Evolutionary conservation across 129 eudicot species (phyloP).

Genomic region (carrot (Daucus carota)): DNA sequence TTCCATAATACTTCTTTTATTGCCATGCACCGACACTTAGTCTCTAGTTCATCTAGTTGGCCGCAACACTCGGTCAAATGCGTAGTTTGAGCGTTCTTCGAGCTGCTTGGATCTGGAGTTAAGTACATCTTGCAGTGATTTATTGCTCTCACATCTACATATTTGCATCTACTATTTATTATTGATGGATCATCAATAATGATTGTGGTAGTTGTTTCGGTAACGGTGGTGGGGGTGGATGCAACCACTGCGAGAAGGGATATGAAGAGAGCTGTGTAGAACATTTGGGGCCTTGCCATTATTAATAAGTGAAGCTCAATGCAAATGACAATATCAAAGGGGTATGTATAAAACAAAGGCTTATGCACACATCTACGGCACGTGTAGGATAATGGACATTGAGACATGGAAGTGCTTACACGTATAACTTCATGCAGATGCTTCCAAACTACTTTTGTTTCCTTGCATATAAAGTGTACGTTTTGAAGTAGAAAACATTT

Average conservation of each 20-base stretch:
- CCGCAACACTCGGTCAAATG: background rate
- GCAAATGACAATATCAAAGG: background rate
- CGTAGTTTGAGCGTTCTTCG: background rate
- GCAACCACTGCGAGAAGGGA: background rate
- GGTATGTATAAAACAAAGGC: background rate
- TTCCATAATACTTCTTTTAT: conserved; percentile 1
- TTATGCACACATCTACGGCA: background rate
- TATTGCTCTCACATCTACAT: background rate
- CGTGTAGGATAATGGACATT: background rate
- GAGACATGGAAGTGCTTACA: background rate
- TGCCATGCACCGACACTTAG: background rate
- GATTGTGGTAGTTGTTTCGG: background rate
- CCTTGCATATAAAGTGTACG: background rate
- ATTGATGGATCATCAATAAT: background rate
- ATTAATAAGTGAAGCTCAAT: background rate
- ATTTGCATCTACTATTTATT: background rate
- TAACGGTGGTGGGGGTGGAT: background rate
- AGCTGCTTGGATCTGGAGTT: background rate
- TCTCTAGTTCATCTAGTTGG: background rate
- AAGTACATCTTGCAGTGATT: background rate
- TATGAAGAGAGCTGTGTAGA: background rate
- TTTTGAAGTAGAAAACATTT: too few relatives aligned
- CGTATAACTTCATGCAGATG: conserved; percentile 2
- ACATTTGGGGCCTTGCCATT: background rate
- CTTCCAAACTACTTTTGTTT: background rate